These are phyloP conservation scores for Syzygium malaccense DNA, from an alignment of 441 rosid species.

Conservation along the genomic window DNA sequence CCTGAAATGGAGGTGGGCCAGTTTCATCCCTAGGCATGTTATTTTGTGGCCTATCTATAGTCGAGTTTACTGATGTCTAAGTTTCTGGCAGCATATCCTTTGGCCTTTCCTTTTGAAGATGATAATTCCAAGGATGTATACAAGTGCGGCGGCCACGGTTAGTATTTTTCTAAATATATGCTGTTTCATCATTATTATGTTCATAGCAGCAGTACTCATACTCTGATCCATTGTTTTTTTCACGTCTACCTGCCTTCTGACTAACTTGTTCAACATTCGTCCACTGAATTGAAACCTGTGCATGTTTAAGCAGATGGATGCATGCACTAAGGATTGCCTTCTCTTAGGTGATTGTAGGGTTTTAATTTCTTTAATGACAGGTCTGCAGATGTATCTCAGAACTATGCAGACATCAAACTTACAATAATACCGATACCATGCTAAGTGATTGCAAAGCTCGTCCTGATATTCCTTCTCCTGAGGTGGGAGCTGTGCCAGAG, in stretches of 20 bases:
- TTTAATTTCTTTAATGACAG: constrained; percentile 35
- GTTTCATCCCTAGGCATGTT: constrained; percentile 2
- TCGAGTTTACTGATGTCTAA: constrained; percentile 11
- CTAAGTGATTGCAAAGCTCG: constrained; percentile 81
- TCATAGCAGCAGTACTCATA: neutral
- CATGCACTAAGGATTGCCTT: neutral
- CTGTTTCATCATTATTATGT: neutral
- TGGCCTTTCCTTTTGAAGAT: constrained; percentile 96
- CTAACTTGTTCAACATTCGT: neutral
- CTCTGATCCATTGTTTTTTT: neutral
- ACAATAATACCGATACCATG: constrained; percentile 43
- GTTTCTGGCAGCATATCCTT: constrained; percentile 68
- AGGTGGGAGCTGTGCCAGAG: constrained; percentile 36
- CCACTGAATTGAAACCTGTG: neutral
- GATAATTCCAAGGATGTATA: constrained; percentile 70
- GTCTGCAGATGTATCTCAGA: constrained; percentile 98
- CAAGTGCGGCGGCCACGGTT: constrained; percentile 84
- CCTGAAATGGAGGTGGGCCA: constrained; percentile 94
- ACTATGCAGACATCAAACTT: constrained; percentile 64
- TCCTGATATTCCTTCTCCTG: constrained; percentile 79
- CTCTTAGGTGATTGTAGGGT: neutral
- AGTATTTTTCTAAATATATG: constrained; percentile 11
- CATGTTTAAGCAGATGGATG: neutral
- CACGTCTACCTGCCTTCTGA: neutral
- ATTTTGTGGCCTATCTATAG: neutral